Conservation (phyloP, 139 green algal species). For the Micractinium sp. region DNA sequence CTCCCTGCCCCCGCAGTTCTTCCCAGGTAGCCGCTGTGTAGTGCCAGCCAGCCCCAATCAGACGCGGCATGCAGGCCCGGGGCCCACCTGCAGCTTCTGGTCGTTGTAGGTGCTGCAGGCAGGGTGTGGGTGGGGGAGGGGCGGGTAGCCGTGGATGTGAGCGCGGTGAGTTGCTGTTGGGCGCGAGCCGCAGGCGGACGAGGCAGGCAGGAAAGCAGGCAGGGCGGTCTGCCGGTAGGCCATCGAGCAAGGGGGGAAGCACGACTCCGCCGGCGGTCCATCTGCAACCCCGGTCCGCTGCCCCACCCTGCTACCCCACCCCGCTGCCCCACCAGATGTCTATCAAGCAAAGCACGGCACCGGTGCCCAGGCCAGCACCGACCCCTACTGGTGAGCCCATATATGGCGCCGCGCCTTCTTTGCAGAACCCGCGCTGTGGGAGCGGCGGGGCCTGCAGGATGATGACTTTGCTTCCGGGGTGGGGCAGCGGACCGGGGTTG, state of each 20-base stretch:
- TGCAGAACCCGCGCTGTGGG: too few species aligned
- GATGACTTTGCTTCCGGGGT: too few species aligned
- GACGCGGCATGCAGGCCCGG: not conserved
- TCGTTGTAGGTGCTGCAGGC: constrained; percentile 48
- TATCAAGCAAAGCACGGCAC: not conserved
- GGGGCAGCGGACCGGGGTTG: too few species aligned
- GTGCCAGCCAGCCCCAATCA: too few species aligned
- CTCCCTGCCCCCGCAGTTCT: not conserved
- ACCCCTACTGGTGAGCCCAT: constrained; percentile 34
- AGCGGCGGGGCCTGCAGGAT: too few species aligned
- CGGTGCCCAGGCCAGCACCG: not conserved
- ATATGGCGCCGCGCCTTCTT: too few species aligned
- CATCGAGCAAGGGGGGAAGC: too few species aligned
- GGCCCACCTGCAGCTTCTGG: constrained; percentile 54
- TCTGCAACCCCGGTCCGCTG: too few species aligned
- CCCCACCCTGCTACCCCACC: not conserved
- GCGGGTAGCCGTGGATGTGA: not conserved
- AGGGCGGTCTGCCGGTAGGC: too few species aligned
- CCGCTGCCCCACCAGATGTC: constrained; percentile 18
- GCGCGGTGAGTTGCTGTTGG: too few species aligned
- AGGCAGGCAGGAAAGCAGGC: not conserved
- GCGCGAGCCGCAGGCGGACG: not conserved
- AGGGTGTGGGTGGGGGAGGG: not conserved
- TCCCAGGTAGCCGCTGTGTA: not conserved
- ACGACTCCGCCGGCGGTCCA: too few species aligned